Evolutionary conservation across 345 rosid genomes (phyloP).

Genomic region (Corchorus capsularis): DNA sequence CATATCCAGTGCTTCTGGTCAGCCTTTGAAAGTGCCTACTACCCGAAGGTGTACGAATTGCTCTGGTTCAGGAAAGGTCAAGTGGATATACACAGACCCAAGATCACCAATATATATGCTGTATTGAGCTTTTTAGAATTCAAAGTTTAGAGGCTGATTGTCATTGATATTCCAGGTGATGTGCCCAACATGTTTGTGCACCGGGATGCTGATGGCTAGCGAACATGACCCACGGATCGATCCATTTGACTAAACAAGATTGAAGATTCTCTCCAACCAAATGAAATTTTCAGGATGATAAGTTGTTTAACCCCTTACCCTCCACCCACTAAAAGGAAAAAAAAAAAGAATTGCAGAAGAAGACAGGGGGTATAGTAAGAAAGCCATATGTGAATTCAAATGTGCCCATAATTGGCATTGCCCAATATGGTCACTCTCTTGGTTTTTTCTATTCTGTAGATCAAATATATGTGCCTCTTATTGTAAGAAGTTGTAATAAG

Average conservation of each 20-base stretch:
- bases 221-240: conserved; percentile 72
- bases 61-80: conserved; percentile 96
- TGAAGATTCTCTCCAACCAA: background rate
- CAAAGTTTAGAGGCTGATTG: conserved; percentile 2
- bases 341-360: background rate
- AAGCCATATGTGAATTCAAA: background rate
- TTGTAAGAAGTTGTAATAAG: background rate
- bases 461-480: background rate
- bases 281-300: background rate
- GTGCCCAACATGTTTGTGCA: conserved; percentile 83
- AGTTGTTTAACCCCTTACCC: background rate
- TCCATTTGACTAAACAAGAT: conserved; percentile 53
- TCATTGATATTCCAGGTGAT: conserved; percentile 46
- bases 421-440: background rate
- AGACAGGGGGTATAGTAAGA: background rate
- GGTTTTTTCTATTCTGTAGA: background rate
- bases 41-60: conserved; percentile 75
- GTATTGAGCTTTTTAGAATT: background rate
- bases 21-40: conserved; percentile 55
- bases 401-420: background rate
- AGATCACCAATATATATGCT: background rate
- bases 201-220: conserved; percentile 75
- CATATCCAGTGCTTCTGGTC: conserved; percentile 45
- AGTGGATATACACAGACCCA: background rate
- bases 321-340: background rate